Conservation (phyloP, 805 yeast species). For the Lipomyces oligophaga region DNA sequence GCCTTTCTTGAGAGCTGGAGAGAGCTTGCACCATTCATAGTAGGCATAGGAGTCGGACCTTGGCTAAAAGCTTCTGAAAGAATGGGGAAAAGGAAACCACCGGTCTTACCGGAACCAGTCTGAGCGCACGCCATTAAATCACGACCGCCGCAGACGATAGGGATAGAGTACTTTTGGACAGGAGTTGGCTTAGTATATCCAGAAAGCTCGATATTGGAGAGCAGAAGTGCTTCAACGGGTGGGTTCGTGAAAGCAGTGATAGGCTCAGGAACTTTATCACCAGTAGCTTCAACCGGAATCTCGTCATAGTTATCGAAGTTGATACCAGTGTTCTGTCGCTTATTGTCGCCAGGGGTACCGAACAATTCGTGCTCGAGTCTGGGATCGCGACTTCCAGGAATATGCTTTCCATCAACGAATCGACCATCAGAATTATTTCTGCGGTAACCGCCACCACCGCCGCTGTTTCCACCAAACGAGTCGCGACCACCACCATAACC, state of each 20-base stretch:
- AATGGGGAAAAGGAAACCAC: slow-evolving; percentile 98
- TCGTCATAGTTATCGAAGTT: slow-evolving; percentile 98
- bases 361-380: slow-evolving; percentile 73
- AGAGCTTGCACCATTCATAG: slow-evolving; percentile 37
- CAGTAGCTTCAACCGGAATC: slow-evolving; percentile 97
- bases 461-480: slow-evolving; percentile 30
- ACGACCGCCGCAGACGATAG: slow-evolving; percentile 82
- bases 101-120: slow-evolving; percentile 98
- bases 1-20: slow-evolving; percentile 64
- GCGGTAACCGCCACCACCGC: slow-evolving; percentile 37
- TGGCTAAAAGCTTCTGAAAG: slow-evolving; percentile 81
- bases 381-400: slow-evolving; percentile 71
- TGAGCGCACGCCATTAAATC: slow-evolving; percentile 97
- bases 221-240: slow-evolving; percentile 80
- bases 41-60: slow-evolving; percentile 67
- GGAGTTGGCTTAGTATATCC: slow-evolving; percentile 96
- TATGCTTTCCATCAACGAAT: slow-evolving; percentile 83
- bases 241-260: slow-evolving; percentile 83
- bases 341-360: slow-evolving; percentile 68
- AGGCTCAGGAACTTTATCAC: slow-evolving; percentile 92
- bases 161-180: slow-evolving; percentile 89
- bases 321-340: slow-evolving; percentile 90
- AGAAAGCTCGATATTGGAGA: slow-evolving; percentile 81
- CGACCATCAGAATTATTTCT: slow-evolving; percentile 54
- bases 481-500: slow-evolving; percentile 31